Evolutionary conservation across 805 yeast genomes (phyloP), one percentile per base, ranked within the genome.

Genomic region (Ogataea methylovora): DNA sequence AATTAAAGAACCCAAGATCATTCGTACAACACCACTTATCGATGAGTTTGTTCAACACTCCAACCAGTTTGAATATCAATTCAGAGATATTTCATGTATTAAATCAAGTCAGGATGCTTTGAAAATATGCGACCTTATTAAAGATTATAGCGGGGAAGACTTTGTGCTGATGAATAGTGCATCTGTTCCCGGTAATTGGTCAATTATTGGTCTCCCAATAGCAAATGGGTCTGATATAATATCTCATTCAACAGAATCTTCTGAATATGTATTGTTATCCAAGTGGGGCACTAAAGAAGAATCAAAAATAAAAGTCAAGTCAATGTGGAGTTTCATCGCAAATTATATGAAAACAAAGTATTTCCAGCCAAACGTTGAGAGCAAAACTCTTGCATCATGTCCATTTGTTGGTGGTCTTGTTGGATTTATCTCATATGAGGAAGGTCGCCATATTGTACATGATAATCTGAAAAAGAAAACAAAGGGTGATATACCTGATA

Each of bases 381-480:
- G 67, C 35, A 44, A 41, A 1, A 30, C 44, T 0, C 46, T 69
- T n/a, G 40, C 48, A 13, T 32, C 61, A 0, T 60, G 85, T 14
- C 95, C 95, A 1, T 92, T 92, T 48, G 61, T 76, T 37, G 97
- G 98, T n/a, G 99, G 99, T 0, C 66, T 84, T 22, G 63, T 88
- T 35, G 99, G 99, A 4, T 65, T 81, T 27, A 56, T 92, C 9
- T 81, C 94, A 0, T 92, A 92, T 52, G 98, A 90, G 53, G 90
- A 84, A 59, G 95, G 95, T 1, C 70, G 71, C 18, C 67, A 65
- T 39, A 44, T 72, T 8, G 38, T 53, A 2, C 25, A 52, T 6
- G 46, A 57, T 5, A 52, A 55, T 3, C 44, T 70, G 27, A 56
- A 58, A 29, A 61, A 67, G 23, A 41, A 69, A 3, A 63, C 74